A percentile compares a stretch with the other conserved stretches of the same genome.
These are phyloP conservation scores for Thalassiosira livingstoniorum DNA, from an alignment of 352 stramenopile species.

Conservation along the genomic window DNA sequence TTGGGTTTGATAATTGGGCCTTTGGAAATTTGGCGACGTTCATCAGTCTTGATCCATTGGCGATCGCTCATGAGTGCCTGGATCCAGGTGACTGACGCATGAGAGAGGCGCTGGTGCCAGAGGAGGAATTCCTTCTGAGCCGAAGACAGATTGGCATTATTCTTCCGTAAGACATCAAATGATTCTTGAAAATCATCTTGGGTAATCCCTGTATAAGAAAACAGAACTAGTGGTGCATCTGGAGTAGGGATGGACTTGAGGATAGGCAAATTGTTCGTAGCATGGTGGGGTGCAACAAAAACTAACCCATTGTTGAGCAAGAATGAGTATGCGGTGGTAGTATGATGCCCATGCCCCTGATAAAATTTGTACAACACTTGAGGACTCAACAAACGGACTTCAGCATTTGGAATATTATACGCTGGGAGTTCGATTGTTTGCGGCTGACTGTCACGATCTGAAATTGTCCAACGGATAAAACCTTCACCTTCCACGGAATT, in stretches of 20 bases:
- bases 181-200: neutral
- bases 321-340: neutral
- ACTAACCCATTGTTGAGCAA: neutral
- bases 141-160: constrained; percentile 8
- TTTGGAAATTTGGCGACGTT: neutral
- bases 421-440: neutral
- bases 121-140: constrained; percentile 19
- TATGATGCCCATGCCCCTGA: neutral
- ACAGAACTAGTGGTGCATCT: neutral
- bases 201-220: neutral
- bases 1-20: neutral
- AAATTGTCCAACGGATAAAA: neutral
- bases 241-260: neutral
- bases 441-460: neutral
- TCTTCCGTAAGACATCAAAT: neutral
- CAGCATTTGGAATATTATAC: neutral
- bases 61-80: neutral
- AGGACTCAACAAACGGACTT: neutral
- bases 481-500: neutral
- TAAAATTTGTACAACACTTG: neutral
- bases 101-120: constrained; percentile 11
- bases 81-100: neutral
- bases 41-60: neutral
- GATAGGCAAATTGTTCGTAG: neutral
- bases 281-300: neutral